These are phyloP conservation scores for Chaetothyriales sp. DNA, from an alignment of 2,329 filamentous ascomycete species.

Conservation along the genomic window DNA sequence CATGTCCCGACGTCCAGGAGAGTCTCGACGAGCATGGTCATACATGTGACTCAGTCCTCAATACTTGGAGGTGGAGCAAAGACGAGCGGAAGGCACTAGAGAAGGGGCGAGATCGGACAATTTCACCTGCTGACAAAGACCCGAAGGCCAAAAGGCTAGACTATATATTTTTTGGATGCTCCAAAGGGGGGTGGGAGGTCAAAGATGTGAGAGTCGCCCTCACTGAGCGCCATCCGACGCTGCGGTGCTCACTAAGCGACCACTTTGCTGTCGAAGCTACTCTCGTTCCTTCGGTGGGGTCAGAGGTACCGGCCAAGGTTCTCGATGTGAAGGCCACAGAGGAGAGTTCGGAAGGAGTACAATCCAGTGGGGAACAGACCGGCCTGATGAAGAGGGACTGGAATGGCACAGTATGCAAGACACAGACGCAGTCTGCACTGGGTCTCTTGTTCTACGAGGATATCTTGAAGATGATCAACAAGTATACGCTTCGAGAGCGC, in stretches of 20 bases:
- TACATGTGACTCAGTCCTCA: constrained; percentile 72
- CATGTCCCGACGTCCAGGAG: constrained; percentile 57
- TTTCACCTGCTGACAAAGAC: constrained; percentile 56
- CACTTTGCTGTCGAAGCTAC: constrained; percentile 86
- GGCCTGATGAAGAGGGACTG: constrained; percentile 9
- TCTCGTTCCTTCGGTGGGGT: constrained; percentile 37
- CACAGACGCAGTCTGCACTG: constrained; percentile 21
- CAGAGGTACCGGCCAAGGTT: constrained; percentile 4
- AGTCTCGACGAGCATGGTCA: constrained; percentile 72
- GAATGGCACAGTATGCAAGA: background rate
- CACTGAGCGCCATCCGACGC: constrained; percentile 63
- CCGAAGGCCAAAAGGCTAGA: constrained; percentile 74
- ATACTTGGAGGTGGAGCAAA: constrained; percentile 87
- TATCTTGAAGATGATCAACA: constrained; percentile 56
- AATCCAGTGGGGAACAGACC: constrained; percentile 11
- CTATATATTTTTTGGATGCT: constrained; percentile 64
- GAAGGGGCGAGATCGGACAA: constrained; percentile 47
- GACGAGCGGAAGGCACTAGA: constrained; percentile 53
- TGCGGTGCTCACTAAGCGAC: constrained; percentile 80
- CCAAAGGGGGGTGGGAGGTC: constrained; percentile 48
- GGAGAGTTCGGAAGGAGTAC: constrained; percentile 4
- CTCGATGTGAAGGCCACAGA: background rate
- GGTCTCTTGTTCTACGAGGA: constrained; percentile 49
- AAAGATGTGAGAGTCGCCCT: constrained; percentile 61
- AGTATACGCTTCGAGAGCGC: constrained; percentile 58